phyloP scores from a whole-genome alignment of 2,329 filamentous ascomycete species.

The Exophiala bonariae region DNA sequence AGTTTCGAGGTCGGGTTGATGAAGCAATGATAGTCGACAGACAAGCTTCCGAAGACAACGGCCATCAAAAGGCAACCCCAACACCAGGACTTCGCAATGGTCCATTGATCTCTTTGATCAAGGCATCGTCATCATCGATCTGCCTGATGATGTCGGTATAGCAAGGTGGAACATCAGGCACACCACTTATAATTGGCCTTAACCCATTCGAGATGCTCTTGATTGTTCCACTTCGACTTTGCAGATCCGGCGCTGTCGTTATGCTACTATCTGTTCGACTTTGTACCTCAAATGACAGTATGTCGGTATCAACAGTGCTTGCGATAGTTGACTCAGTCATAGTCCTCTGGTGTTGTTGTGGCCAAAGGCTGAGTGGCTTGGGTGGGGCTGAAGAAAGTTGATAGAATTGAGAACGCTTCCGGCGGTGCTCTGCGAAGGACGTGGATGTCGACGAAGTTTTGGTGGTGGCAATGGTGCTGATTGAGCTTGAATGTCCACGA shows the following conservation, averaged over 20 bases:
- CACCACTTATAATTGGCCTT: slow-evolving; percentile 19
- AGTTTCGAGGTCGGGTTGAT: too few species aligned
- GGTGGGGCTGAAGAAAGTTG: slow-evolving; percentile 22
- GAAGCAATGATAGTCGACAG: neutral
- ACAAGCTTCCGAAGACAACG: neutral
- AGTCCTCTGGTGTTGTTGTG: slow-evolving; percentile 22
- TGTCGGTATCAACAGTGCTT: slow-evolving; percentile 24
- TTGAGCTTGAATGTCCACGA: slow-evolving; percentile 21
- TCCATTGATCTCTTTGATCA: slow-evolving; percentile 24
- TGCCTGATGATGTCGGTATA: slow-evolving; percentile 17
- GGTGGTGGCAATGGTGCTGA: slow-evolving; percentile 21
- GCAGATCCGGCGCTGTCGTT: slow-evolving; percentile 19
- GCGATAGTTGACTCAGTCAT: slow-evolving; percentile 27
- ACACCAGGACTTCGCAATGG: slow-evolving; percentile 24
- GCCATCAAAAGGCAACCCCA: slow-evolving; percentile 23
- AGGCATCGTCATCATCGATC: slow-evolving; percentile 2
- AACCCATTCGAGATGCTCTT: slow-evolving; percentile 17
- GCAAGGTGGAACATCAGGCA: slow-evolving; percentile 17
- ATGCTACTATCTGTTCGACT: slow-evolving; percentile 22
- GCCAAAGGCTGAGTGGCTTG: slow-evolving; percentile 15
- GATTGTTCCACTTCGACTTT: slow-evolving; percentile 21
- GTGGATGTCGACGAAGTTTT: slow-evolving; percentile 22
- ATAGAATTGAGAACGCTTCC: slow-evolving; percentile 27
- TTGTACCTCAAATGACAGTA: slow-evolving; percentile 21
- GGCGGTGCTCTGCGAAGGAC: slow-evolving; percentile 27